Evolutionary conservation across 2,329 filamentous ascomycete genomes (phyloP).

Genomic region (Bisporella sp.): DNA sequence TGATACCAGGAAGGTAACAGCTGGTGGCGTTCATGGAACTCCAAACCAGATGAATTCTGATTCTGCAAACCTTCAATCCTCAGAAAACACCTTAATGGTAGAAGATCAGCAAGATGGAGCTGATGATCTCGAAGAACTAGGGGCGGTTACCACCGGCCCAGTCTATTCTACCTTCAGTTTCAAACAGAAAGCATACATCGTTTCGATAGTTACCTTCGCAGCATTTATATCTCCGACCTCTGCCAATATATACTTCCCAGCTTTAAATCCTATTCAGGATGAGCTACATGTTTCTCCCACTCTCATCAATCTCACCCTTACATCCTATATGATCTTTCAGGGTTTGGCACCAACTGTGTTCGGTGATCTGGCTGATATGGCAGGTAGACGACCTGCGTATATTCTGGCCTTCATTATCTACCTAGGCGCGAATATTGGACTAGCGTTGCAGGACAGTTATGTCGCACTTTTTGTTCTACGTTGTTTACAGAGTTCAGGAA

Average conservation of each 20-base stretch:
- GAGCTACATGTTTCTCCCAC: constrained; percentile 24
- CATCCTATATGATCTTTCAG: constrained; percentile 43
- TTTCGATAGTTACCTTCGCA: constrained; percentile 43
- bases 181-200: constrained; percentile 42
- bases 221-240: constrained; percentile 25
- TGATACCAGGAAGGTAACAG: no score
- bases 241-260: constrained; percentile 28
- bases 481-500: constrained; percentile 51
- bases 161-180: constrained; percentile 25
- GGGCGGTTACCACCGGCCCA: constrained; percentile 20
- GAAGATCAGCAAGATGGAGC: constrained; percentile 10
- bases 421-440: constrained; percentile 47
- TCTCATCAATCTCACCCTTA: constrained; percentile 26
- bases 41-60: no score
- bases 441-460: constrained; percentile 45
- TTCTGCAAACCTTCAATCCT: no score
- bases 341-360: constrained; percentile 51
- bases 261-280: constrained; percentile 25
- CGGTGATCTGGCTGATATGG: constrained; percentile 48
- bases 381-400: constrained; percentile 49
- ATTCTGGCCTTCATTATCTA: constrained; percentile 49
- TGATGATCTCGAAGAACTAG: constrained; percentile 23
- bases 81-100: not conserved
- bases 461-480: constrained; percentile 47
- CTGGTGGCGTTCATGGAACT: no score